Conservation (phyloP, 495 filamentous ascomycete species). For the Annulohypoxylon stygium region DNA sequence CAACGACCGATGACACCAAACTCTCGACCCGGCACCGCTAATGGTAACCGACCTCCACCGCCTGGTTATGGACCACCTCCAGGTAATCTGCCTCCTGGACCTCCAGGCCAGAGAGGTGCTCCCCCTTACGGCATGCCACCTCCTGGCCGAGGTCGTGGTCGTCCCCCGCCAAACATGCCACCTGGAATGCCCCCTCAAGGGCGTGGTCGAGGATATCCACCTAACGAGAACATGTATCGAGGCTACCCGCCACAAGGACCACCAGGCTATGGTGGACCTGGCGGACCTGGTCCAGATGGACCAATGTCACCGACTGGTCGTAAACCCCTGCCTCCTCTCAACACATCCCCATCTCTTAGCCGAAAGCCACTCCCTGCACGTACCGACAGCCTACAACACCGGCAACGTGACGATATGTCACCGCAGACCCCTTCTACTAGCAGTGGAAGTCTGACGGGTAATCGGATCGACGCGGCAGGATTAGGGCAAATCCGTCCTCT, state of each 20-base stretch:
- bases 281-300: constrained; percentile 27
- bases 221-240: constrained; percentile 45
- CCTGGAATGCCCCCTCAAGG: constrained; percentile 44
- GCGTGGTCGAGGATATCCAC: constrained; percentile 45
- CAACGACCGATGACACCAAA: constrained; percentile 45
- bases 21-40: constrained; percentile 48
- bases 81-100: constrained; percentile 33
- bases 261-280: constrained; percentile 28
- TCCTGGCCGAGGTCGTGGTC: constrained; percentile 51
- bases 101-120: constrained; percentile 46
- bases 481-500: constrained; percentile 63
- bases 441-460: constrained; percentile 72
- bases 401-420: constrained; percentile 45
- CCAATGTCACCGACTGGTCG: constrained; percentile 47
- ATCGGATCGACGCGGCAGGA: constrained; percentile 74
- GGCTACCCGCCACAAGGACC: constrained; percentile 44
- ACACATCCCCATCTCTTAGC: constrained; percentile 55
- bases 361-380: constrained; percentile 73
- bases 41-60: constrained; percentile 45
- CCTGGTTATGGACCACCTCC: constrained; percentile 45
- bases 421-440: constrained; percentile 58
- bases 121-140: constrained; percentile 49
- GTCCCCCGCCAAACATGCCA: constrained; percentile 53
- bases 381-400: constrained; percentile 56
- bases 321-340: constrained; percentile 47